Conservation (phyloP, 495 filamentous ascomycete species). For the Copromyces sp. region DNA sequence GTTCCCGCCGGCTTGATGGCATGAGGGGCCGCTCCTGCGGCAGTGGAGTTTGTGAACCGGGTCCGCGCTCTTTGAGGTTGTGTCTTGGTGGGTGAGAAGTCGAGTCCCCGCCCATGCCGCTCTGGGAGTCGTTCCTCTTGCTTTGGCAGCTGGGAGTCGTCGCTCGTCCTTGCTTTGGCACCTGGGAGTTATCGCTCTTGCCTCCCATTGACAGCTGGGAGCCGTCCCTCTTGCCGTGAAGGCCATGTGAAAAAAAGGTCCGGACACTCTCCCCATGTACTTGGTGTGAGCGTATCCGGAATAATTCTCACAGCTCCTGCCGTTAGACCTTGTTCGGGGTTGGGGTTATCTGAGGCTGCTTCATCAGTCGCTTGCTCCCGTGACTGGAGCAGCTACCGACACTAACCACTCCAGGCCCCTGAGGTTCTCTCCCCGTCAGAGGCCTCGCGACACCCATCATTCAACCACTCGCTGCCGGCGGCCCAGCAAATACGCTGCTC, state of each 20-base stretch:
- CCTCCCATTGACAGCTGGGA: too few species aligned
- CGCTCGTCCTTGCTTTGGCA: too few species aligned
- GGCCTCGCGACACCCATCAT: too few species aligned
- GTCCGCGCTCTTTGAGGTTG: neutral
- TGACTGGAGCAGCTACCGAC: neutral
- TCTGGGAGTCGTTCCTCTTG: neutral
- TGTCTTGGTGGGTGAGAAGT: neutral
- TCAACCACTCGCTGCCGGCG: neutral
- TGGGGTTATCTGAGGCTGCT: neutral
- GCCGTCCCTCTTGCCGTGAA: too few species aligned
- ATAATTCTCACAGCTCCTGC: too few species aligned
- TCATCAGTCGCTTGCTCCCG: neutral
- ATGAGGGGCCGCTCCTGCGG: too few species aligned
- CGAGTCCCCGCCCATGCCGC: neutral
- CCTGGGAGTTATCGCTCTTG: too few species aligned
- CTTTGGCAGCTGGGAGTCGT: neutral
- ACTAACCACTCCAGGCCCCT: neutral
- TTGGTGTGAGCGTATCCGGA: too few species aligned
- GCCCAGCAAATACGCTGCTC: neutral
- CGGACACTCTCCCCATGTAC: too few species aligned
- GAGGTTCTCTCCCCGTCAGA: too few species aligned
- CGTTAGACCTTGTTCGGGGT: neutral
- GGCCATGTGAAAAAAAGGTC: too few species aligned
- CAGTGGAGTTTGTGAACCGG: too few species aligned
- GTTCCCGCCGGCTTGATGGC: neutral